Conservation (phyloP, 192 early-diverging fungal species). For the Mortierella alpina region DNA sequence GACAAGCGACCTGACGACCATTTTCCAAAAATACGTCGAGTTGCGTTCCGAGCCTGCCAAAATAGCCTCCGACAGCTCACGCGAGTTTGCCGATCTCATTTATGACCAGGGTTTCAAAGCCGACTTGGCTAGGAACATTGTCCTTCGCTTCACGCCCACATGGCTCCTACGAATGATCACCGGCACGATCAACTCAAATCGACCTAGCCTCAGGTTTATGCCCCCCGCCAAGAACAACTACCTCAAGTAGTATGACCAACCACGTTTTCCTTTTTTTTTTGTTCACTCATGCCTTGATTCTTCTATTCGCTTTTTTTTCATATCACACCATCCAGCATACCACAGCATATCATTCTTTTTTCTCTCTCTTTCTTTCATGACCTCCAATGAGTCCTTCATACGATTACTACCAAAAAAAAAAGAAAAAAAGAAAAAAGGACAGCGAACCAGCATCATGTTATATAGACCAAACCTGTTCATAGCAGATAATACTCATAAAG, state of each 20-base stretch:
- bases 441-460: too few relatives aligned
- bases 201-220: constrained; percentile 19
- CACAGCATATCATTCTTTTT: too few relatives aligned
- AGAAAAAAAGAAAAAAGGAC: too few relatives aligned
- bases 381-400: too few relatives aligned
- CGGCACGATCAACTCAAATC: constrained; percentile 18
- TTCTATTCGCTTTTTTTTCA: too few relatives aligned
- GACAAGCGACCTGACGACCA: neutral
- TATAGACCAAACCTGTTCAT: too few relatives aligned
- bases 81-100: constrained; percentile 52
- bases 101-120: constrained; percentile 52
- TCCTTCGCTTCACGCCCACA: constrained; percentile 34
- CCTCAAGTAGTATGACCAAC: neutral
- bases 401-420: too few relatives aligned
- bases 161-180: constrained; percentile 49
- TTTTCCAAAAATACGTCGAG: constrained; percentile 43
- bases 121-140: constrained; percentile 41
- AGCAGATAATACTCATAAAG: too few relatives aligned
- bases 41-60: constrained; percentile 29
- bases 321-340: too few relatives aligned
- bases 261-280: too few relatives aligned
- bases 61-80: constrained; percentile 43
- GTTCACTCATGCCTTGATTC: too few relatives aligned
- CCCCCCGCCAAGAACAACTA: constrained; percentile 15
- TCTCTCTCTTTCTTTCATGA: too few relatives aligned